Conservation (phyloP, 2,329 filamentous ascomycete genomes). For the Apiospora koreana region DNA sequence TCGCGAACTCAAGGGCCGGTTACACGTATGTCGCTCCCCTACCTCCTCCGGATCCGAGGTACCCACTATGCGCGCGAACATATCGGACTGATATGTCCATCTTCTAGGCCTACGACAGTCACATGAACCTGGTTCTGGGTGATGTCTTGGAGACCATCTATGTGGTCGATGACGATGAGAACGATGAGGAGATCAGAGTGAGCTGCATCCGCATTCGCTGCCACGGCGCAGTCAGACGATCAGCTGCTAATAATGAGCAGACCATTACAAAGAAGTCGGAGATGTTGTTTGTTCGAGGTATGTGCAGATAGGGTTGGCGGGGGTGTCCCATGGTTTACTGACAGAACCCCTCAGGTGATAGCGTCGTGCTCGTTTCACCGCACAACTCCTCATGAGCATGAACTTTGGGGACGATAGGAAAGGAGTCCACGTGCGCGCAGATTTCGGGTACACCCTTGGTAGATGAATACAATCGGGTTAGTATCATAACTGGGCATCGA, state of each 20-base stretch:
- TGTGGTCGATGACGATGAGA: conserved; percentile 84
- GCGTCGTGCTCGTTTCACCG: conserved; percentile 60
- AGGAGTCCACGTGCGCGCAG: background rate
- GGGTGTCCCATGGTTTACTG: conserved; percentile 23
- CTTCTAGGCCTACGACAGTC: conserved; percentile 89
- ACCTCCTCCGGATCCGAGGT: background rate
- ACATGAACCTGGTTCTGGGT: conserved; percentile 94
- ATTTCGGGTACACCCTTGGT: background rate
- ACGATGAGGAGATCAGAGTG: conserved; percentile 76
- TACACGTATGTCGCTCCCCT: conserved; percentile 69
- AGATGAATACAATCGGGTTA: background rate
- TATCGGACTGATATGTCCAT: conserved; percentile 5
- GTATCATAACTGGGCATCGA: background rate
- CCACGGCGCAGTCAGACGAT: background rate
- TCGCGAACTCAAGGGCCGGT: conserved; percentile 88
- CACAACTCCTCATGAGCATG: conserved; percentile 17
- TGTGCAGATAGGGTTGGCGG: conserved; percentile 29
- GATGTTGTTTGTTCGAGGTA: conserved; percentile 97
- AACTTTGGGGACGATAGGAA: background rate
- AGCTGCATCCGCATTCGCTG: conserved; percentile 23
- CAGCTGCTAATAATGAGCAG: conserved; percentile 42
- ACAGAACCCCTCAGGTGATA: conserved; percentile 56
- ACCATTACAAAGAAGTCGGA: conserved; percentile 96
- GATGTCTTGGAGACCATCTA: conserved; percentile 98
- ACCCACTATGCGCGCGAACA: background rate